Evolutionary conservation across 148 eudicot species (phyloP).

Genomic region (Vaccinium corymbosum): DNA sequence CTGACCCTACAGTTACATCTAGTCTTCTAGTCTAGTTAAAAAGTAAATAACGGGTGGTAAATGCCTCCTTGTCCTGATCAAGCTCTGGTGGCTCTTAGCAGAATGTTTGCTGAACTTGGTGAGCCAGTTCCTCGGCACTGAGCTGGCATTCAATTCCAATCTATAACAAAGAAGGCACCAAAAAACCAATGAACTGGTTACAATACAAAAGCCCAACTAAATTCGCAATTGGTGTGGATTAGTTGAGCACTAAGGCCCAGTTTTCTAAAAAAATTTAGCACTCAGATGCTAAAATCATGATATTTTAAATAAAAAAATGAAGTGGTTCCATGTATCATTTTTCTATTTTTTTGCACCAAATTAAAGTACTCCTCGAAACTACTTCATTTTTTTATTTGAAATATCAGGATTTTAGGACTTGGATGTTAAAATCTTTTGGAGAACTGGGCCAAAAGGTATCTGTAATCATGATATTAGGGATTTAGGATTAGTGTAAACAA

Average conservation of each 20-base stretch:
- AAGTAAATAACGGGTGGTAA: background rate
- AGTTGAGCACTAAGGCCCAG: background rate
- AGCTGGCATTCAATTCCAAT: constrained; percentile 92
- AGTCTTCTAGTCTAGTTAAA: background rate
- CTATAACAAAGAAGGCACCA: constrained; percentile 23
- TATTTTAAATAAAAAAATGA: too few species aligned
- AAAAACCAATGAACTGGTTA: background rate
- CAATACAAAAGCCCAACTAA: background rate
- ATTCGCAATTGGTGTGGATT: too few species aligned
- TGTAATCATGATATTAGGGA: background rate
- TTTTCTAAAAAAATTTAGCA: too few species aligned
- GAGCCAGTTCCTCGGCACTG: constrained; percentile 89
- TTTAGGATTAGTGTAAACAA: background rate
- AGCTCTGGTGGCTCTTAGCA: constrained; percentile 22
- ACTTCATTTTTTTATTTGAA: too few species aligned
- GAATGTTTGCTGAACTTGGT: constrained; percentile 87
- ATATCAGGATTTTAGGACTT: too few species aligned
- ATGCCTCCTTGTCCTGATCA: background rate
- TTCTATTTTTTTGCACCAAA: too few species aligned
- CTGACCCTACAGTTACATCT: constrained; percentile 1
- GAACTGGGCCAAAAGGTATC: background rate
- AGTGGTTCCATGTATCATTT: too few species aligned
- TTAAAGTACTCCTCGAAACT: too few species aligned
- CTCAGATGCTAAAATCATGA: too few species aligned
- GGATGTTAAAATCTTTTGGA: too few species aligned